Base-by-base conservation (phyloP, 1,284 basidiomycete genomes). In the Acaromyces ingoldii region DNA sequence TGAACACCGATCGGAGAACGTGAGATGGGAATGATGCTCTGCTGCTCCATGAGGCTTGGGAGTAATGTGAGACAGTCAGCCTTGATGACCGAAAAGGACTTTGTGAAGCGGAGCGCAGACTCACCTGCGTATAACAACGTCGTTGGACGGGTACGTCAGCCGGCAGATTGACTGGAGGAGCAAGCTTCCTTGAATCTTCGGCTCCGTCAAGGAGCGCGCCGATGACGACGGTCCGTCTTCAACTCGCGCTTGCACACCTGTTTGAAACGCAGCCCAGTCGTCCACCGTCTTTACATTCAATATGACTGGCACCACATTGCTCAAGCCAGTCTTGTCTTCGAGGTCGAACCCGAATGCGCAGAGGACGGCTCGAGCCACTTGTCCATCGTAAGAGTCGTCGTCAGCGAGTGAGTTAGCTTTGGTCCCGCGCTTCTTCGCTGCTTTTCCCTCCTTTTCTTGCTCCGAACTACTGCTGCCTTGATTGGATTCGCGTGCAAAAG, bases 101-200 rank as follows among this genome's bases (percentile, higher is more conserved):
- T 22, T 41, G 19, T 58, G 53, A 10, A 68, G 48, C 19, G 53
- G 34, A 26, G 47, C 37, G 52, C 57, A 17, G 47, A 57, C 31
- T 41, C 57, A 34, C 55, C 59, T 50, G 29, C 33, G 39, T 40
- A 36, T 65, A 39, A 53, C 45, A 26, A 24, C 40, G 25, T 55
- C 40, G 28, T 53, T 55, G 17, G 34, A 31, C 7, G 70, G 62
- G 3, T 56, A 37, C 1, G 55, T 54, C 11, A 74, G 55, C 7
- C 55, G 56, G 0, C 58, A 43, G 0, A 74, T 48, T 5, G 62
- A 48, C 42, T 75, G 72, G 6, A 73, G 57, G 0, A 74, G 49
- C 10, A 75, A 36, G 40, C 67, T 71, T 7, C 71, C 67, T 37
- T 71, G 70, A 17, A 65, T 51, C 0, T 60, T 67, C 5, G 49